These are phyloP conservation scores for Sarocladium strictum DNA, from an alignment of 2,329 filamentous ascomycete species.

Conservation along the genomic window DNA sequence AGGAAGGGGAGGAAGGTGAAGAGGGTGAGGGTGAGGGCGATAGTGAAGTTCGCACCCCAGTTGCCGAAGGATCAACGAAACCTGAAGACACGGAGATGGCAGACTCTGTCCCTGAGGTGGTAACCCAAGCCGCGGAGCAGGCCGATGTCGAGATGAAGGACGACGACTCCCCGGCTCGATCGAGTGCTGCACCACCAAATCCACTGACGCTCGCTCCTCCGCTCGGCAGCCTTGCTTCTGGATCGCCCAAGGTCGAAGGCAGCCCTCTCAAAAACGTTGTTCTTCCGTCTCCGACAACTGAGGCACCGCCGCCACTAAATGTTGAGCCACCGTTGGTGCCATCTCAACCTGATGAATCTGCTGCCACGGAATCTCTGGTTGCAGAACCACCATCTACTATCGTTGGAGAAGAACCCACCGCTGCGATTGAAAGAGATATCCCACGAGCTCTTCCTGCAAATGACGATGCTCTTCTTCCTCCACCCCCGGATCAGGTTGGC, in stretches of 20 bases:
- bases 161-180: slow-evolving; percentile 17
- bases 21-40: slow-evolving; percentile 43
- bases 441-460: slow-evolving; percentile 11
- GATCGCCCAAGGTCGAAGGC: slow-evolving; percentile 35
- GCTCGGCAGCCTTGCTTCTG: slow-evolving; percentile 18
- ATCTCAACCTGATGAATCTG: slow-evolving; percentile 6
- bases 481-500: slow-evolving; percentile 33
- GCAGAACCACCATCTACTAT: slow-evolving; percentile 26
- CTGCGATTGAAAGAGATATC: slow-evolving; percentile 20
- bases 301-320: not conserved
- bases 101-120: slow-evolving; percentile 22
- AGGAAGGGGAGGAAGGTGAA: slow-evolving; percentile 41
- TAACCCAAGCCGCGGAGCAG: not conserved
- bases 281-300: slow-evolving; percentile 35
- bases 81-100: slow-evolving; percentile 28
- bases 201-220: slow-evolving; percentile 26
- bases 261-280: slow-evolving; percentile 49
- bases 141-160: slow-evolving; percentile 22
- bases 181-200: slow-evolving; percentile 18
- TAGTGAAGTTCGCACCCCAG: slow-evolving; percentile 31
- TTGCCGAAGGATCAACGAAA: slow-evolving; percentile 29
- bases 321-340: not conserved
- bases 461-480: slow-evolving; percentile 24
- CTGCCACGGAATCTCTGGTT: slow-evolving; percentile 17
- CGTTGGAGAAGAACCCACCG: slow-evolving; percentile 22